A percentile compares a stretch with the other conserved stretches of the same genome.
Conservation (phyloP, 768 basidiomycete genomes). For the Amanita subjunquillea region DNA sequence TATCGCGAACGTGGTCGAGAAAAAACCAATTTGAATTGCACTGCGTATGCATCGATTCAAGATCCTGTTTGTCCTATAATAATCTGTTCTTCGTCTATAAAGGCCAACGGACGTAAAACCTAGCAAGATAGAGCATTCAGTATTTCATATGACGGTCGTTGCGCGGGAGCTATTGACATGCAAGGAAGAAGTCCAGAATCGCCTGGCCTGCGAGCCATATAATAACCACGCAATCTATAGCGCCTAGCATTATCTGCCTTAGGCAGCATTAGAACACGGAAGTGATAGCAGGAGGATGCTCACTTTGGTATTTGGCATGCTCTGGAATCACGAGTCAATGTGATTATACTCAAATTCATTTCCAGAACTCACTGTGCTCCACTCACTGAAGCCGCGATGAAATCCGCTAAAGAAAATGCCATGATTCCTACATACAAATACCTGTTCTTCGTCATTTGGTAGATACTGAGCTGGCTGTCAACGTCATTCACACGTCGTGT, state of each 20-base stretch:
- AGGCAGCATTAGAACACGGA: background rate
- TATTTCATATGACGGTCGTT: background rate
- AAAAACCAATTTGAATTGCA: background rate
- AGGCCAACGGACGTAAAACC: background rate
- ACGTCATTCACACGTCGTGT: background rate
- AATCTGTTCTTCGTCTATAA: background rate
- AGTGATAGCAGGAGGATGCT: background rate
- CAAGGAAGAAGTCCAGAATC: background rate
- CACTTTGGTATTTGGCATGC: background rate
- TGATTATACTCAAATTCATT: background rate
- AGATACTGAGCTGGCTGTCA: conserved; percentile 5
- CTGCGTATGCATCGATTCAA: background rate
- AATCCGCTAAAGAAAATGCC: conserved; percentile 1
- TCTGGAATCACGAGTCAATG: background rate
- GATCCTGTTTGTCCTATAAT: background rate
- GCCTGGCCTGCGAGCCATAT: background rate
- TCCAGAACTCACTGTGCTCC: background rate
- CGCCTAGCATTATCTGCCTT: background rate
- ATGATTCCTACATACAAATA: conserved; percentile 7
- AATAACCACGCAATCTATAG: background rate
- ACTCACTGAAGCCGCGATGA: background rate
- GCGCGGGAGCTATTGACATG: background rate
- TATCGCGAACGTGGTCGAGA: background rate
- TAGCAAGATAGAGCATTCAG: background rate
- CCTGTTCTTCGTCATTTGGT: conserved; percentile 2